These are phyloP conservation scores for Leishmania guyanensis DNA, from an alignment of 208 protist species.

Conservation along the genomic window DNA sequence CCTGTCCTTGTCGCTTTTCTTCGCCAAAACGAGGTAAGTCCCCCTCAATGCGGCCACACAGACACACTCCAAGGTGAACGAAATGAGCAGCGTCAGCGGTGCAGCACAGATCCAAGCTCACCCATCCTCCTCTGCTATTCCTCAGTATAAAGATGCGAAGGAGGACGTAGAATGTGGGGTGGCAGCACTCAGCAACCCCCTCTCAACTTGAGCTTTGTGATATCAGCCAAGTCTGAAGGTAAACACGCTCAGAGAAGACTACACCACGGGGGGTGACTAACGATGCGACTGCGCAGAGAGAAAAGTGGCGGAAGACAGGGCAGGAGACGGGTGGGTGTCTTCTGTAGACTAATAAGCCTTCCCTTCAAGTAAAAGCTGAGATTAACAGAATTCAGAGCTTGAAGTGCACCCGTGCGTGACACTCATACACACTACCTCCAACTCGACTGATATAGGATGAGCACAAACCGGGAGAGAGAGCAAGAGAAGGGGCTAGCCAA, in stretches of 20 bases:
- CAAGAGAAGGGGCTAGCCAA: neutral
- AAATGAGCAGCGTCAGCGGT: neutral
- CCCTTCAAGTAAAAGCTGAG: neutral
- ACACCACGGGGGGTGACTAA: neutral
- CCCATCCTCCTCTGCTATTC: neutral
- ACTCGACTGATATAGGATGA: neutral
- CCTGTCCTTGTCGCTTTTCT: neutral
- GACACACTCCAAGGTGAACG: neutral
- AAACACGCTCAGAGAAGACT: neutral
- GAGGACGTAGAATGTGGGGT: neutral
- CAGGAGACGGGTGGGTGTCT: neutral
- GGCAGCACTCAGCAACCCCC: neutral
- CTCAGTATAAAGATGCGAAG: neutral
- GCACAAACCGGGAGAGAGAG: neutral
- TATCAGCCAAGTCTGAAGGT: neutral
- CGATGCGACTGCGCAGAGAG: neutral
- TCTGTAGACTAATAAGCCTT: neutral
- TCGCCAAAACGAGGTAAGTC: neutral
- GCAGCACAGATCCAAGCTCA: neutral
- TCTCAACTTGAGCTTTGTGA: neutral
- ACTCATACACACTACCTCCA: neutral
- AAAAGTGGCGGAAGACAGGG: neutral
- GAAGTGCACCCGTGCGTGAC: neutral
- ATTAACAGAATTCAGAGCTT: neutral
- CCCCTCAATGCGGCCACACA: neutral